Base-by-base conservation (phyloP, 345 rosid genomes). In the Hevea brasiliensis region DNA sequence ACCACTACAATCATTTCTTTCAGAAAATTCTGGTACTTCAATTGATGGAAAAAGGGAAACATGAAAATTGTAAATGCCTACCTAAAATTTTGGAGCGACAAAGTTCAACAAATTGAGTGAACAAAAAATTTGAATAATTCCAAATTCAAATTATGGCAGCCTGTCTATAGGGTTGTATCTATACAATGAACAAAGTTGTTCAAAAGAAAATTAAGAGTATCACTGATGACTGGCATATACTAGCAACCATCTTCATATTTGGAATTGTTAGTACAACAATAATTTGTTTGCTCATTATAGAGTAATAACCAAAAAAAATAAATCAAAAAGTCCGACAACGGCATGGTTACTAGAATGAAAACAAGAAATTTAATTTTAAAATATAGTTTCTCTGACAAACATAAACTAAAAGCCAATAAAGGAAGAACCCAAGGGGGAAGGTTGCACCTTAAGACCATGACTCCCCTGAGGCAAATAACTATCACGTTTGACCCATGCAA, bases 401-500 rank as follows among this genome's bases (percentile, higher is more conserved):
- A 75, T 26, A 77, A 62, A 71, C 17, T 65, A 29, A 26, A 71
- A 20, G 60, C 63, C 56, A 27, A 45, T n/a, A 44, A 71, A 48
- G 4, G 26, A 63, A 56, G 35, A 75, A 68, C 68, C 64, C 37
- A 62, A 65, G 57, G 18, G 61, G 56, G n/a, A 67, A 72, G 51
- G 13, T 72, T 48, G 79, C 77, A 92, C 98, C 97, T 94, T 94
- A 72, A 92, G 87, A 84, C 98, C 98, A 0, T 94, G 98, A 82
- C 98, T 94, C 68, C 98, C 98, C 71, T 94, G 98, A 70, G 98
- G 98, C 45, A 94, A 96, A 87, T 94, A 94, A 82, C 98, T 94
- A 69, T 94, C 98, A 82, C 98, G 98, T 82, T 92, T 94, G 79
- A 94, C 98, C 98, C 98, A 94, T 76, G 98, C 98, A 84, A 89